Evolutionary conservation across 371 early-diverging fungal species (phyloP).

Genomic region (Mortierella sp.): DNA sequence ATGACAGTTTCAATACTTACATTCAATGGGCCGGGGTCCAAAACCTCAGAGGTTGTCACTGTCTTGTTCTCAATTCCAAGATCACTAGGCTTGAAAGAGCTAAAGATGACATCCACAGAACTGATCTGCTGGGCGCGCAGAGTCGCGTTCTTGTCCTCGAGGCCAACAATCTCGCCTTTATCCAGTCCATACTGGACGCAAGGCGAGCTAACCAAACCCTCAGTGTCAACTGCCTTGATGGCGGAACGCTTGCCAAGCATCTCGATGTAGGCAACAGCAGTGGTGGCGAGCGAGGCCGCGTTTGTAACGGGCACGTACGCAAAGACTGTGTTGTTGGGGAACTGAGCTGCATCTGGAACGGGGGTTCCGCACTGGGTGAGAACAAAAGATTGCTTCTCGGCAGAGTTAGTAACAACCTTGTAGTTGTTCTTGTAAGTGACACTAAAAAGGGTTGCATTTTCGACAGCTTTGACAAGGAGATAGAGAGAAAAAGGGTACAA

Average conservation of each 20-base stretch:
- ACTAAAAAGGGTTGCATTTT: slow-evolving; percentile 65
- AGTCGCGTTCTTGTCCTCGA: slow-evolving; percentile 61
- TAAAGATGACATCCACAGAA: slow-evolving; percentile 59
- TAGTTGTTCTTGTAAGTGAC: slow-evolving; percentile 73
- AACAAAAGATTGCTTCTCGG: slow-evolving; percentile 32
- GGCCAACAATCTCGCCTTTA: slow-evolving; percentile 38
- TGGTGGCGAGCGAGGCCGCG: slow-evolving; percentile 73
- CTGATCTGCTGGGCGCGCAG: slow-evolving; percentile 59
- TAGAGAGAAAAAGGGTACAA: background rate
- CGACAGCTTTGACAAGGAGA: slow-evolving; percentile 40
- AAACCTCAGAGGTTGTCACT: slow-evolving; percentile 39
- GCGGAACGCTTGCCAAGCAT: slow-evolving; percentile 73
- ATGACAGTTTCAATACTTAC: slow-evolving; percentile 59
- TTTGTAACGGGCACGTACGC: slow-evolving; percentile 70
- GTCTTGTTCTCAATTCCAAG: slow-evolving; percentile 54
- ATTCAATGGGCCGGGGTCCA: slow-evolving; percentile 67
- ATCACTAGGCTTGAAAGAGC: slow-evolving; percentile 16
- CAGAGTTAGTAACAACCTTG: slow-evolving; percentile 41
- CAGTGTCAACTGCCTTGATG: slow-evolving; percentile 68
- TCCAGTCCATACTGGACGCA: slow-evolving; percentile 72
- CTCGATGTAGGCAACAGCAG: slow-evolving; percentile 75
- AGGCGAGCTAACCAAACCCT: slow-evolving; percentile 70
- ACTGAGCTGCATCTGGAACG: slow-evolving; percentile 58
- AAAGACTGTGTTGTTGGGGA: slow-evolving; percentile 64
- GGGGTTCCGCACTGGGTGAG: slow-evolving; percentile 82